Evolutionary conservation across 805 yeast species (phyloP), one percentile per base, ranked within the genome.

Genomic region (Starmerella riodocensis): DNA sequence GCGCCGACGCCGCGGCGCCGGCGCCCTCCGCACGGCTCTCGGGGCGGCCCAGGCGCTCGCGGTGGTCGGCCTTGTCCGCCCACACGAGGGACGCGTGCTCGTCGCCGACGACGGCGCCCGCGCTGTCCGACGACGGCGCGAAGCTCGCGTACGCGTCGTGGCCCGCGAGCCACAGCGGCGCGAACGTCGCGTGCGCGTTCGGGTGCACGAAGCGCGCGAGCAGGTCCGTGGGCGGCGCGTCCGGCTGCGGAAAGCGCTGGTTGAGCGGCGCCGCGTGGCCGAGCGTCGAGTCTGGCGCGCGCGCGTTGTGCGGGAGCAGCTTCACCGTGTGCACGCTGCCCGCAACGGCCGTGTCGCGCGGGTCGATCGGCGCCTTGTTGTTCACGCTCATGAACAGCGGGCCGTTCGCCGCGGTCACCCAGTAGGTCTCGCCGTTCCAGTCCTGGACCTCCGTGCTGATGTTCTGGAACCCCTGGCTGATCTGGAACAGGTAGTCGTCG

Each of bases 381-480:
- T 72, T 67, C 27, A 78, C 60, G 0, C 94, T 78, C 5, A 94
- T 70, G 55, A 91, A 88, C 36, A 91, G 64, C 12, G 95, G 93
- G 29, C 77, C 84, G 30, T 71, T 70, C 16, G 71, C 70, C 3
- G 79, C 74, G 8, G 71, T 60, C 25, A 77, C 58, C 42, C 68
- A 71, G 45, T 71, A 67, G 0, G 85, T 73, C 57, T 86, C 91
- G 64, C 94, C 94, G 54, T 83, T 84, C 86, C 91, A 82, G 51
- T 80, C 76, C 50, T 71, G 73, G 62, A 80, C 78, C 50, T 72
- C 76, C 48, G 76, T 68, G 62, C 79, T 49, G 23, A 60, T 46
- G 7, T 47, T 43, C 12, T 47, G 45, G 47, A 55, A 54, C 6
- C 57, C 59, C 21, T 37, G 47, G 36, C 43, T 30, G 28, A 52